Conservation (phyloP, 768 basidiomycete genomes). For the Strobilomyces dryophilus region DNA sequence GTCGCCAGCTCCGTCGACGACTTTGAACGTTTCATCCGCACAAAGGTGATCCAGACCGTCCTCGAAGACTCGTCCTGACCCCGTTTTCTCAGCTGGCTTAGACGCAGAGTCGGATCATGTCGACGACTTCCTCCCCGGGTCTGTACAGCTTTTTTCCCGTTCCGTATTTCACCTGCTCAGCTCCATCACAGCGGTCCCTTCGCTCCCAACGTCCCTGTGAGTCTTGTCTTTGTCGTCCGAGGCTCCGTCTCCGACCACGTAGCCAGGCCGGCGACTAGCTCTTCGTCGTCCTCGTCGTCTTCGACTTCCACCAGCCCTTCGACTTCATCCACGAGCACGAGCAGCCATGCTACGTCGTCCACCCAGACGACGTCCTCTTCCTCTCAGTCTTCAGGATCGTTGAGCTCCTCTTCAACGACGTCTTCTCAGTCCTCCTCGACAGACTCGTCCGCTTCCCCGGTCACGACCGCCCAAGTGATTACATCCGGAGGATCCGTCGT, state of each 20-base stretch:
- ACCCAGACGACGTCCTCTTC: neutral
- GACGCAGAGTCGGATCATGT: neutral
- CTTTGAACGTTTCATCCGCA: neutral
- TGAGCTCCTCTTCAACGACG: neutral
- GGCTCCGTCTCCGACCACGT: no score
- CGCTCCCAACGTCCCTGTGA: no score
- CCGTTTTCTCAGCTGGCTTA: neutral
- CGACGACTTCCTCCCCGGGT: no score
- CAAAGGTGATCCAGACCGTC: no score
- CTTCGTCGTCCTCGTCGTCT: neutral
- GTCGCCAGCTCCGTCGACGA: conserved; percentile 3
- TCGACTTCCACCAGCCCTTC: neutral
- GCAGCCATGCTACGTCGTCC: neutral
- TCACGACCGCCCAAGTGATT: conserved; percentile 1
- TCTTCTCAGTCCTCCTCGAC: conserved; percentile 5
- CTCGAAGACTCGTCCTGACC: no score
- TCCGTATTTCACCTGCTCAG: no score
- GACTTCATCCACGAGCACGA: conserved; percentile 2
- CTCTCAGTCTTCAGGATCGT: neutral
- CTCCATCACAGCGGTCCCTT: no score
- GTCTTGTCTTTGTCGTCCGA: no score
- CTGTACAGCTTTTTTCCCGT: no score
- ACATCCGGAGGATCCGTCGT: conserved; percentile 5
- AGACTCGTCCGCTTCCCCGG: neutral
- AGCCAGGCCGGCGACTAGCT: no score